Evolutionary conservation across 192 early-diverging fungal genomes (phyloP).

Genomic region (Phycomyces nitens): DNA sequence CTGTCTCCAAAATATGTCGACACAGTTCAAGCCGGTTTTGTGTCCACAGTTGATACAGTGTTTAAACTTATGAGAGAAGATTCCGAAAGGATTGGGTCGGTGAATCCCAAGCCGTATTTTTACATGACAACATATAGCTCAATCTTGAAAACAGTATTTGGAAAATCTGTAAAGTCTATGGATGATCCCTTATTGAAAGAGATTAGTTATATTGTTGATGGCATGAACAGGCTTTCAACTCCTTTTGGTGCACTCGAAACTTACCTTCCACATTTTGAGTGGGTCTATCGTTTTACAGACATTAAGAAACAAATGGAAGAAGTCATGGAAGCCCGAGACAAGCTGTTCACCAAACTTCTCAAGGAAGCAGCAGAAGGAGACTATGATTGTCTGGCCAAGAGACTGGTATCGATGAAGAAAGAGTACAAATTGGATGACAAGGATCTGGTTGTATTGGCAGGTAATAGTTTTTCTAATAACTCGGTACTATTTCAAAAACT

Average conservation of each 20-base stretch:
- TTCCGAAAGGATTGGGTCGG: not conserved
- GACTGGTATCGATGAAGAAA: not conserved
- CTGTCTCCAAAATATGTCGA: not conserved
- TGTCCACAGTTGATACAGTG: slow-evolving; percentile 5
- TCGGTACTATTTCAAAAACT: no score
- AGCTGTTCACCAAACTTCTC: slow-evolving; percentile 5
- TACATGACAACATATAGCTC: not conserved
- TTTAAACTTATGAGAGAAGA: slow-evolving; percentile 6
- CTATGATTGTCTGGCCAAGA: not conserved
- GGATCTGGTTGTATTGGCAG: slow-evolving; percentile 7
- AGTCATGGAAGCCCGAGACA: not conserved
- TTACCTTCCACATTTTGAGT: no score
- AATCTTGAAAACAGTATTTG: no score
- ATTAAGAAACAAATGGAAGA: no score
- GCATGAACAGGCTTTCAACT: no score
- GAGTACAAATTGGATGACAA: not conserved
- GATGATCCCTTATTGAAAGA: no score
- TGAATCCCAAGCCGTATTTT: not conserved
- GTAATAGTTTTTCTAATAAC: not conserved
- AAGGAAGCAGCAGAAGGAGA: not conserved
- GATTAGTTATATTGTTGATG: no score
- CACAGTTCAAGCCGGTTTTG: not conserved
- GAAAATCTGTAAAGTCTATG: no score
- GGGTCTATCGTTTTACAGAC: no score
- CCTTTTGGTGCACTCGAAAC: no score